Base-by-base conservation (phyloP, 208 protist species). In the Acanthamoeba royreba region DNA sequence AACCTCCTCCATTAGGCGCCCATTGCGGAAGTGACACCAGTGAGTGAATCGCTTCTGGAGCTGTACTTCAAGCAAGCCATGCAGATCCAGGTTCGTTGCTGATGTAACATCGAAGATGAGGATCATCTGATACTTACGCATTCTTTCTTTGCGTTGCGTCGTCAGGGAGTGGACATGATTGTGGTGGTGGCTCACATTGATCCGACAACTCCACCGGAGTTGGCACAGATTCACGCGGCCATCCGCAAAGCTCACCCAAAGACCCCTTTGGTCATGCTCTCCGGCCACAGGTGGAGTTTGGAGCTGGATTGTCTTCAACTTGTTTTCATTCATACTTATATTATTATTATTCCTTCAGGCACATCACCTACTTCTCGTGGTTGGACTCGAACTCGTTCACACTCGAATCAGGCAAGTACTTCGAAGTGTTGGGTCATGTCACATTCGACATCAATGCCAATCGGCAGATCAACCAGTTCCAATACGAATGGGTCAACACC, bases 381-480 rank as follows among this genome's bases (percentile, higher is more conserved):
- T 45, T 91, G 17, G 90, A 93, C 45, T 17, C 7, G 35, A 83
- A 83, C 38, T 63, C 90, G 45, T 83, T 93, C 45, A 87, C 90
- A 17, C n/a, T 93, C n/a, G 90, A 93, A 45, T 87, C 66, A 9
- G 90, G 90, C 90, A 88, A 87, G 28, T 93, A 93, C 90, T 93
- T 93, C 52, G 74, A 93, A 28, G 58, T 81, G 31, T 25, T 92
- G 15, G 87, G 87, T 4, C 87, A 81, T 47, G 33, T 92, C 87
- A 72, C 42, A 9, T 92, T 92, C n/a, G 85, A 91, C 42, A 38
- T 91, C 52, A 45, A 91, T 53, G 40, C 61, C 28, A 31, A 91
- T 15, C 8, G 69, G 22, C 85, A 91, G 53, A 91, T 91, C 53
- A 91, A 25, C 31, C 53, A 33, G 13, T 91, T 91, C 35, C 4